Evolutionary conservation across 139 green algal species (phyloP).

Genomic region (Chara braunii): DNA sequence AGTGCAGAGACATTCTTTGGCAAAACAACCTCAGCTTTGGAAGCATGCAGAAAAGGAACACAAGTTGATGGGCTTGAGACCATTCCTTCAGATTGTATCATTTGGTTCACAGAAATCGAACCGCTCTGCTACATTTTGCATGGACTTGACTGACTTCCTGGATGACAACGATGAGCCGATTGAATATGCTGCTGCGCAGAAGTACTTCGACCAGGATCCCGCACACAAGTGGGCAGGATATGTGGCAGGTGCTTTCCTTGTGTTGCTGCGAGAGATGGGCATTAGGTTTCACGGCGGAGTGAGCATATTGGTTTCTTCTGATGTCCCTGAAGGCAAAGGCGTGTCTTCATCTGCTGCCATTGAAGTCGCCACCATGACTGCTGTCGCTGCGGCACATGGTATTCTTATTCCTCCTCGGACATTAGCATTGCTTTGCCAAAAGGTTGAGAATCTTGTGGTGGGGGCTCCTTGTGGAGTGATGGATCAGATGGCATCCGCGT

Average conservation of each 20-base stretch:
- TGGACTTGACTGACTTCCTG: conserved; percentile 55
- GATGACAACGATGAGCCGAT: conserved; percentile 47
- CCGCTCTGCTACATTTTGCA: conserved; percentile 56
- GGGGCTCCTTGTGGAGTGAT: conserved; percentile 91
- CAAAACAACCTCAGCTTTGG: conserved; percentile 40
- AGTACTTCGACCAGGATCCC: conserved; percentile 50
- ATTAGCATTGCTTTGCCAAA: conserved; percentile 75
- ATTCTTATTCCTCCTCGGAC: conserved; percentile 29
- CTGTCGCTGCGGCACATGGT: conserved; percentile 51
- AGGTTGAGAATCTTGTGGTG: conserved; percentile 84
- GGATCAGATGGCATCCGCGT: conserved; percentile 78
- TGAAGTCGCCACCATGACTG: conserved; percentile 57
- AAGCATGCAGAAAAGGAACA: conserved; percentile 44
- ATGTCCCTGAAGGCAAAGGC: conserved; percentile 87
- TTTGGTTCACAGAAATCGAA: conserved; percentile 50
- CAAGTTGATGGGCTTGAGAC: too few relatives aligned
- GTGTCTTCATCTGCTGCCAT: conserved; percentile 81
- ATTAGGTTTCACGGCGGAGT: conserved; percentile 22
- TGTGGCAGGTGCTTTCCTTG: conserved; percentile 72
- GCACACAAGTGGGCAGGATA: conserved; percentile 76
- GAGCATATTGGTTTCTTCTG: conserved; percentile 59
- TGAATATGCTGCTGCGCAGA: conserved; percentile 47
- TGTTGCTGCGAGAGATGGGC: conserved; percentile 65
- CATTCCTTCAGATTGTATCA: conserved; percentile 48
- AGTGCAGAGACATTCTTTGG: conserved; percentile 48